Evolutionary conservation across 352 stramenopile species (phyloP).

Genomic region (Pilasporangium apinafurcum): DNA sequence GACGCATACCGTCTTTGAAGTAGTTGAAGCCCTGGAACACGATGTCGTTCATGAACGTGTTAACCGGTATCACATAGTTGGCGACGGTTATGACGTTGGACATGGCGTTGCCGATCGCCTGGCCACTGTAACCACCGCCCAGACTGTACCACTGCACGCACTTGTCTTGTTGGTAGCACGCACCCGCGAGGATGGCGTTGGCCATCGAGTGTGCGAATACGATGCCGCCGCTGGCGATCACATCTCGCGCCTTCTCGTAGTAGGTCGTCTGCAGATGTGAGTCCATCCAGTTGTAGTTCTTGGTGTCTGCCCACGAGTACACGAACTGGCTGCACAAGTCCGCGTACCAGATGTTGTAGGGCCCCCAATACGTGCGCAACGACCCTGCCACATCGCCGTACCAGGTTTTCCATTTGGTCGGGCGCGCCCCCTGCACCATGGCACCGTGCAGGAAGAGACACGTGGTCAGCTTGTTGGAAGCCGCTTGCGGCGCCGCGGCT

Average conservation of each 20-base stretch:
- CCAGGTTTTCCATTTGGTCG: slow-evolving; percentile 1
- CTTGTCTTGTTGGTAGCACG: not conserved
- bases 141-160: slow-evolving; percentile 1
- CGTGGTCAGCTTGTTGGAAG: not conserved
- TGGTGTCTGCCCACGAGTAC: not conserved
- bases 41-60: no score
- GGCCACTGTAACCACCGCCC: not conserved
- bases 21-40: no score
- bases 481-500: no score
- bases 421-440: not conserved
- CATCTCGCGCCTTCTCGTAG: slow-evolving; percentile 1
- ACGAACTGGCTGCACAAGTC: not conserved
- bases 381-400: not conserved
- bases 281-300: not conserved
- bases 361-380: not conserved
- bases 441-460: slow-evolving; percentile 1
- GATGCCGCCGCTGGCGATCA: not conserved
- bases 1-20: no score
- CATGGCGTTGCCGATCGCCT: not conserved
- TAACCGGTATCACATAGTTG: no score
- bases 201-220: not conserved
- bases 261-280: not conserved
- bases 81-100: not conserved
- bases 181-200: slow-evolving; percentile 1
- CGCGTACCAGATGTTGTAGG: not conserved